Percentiles rank a stretch among this genome's conserved stretches.
Conservation (phyloP, 257 asterid genomes). For the Lantana camara region DNA sequence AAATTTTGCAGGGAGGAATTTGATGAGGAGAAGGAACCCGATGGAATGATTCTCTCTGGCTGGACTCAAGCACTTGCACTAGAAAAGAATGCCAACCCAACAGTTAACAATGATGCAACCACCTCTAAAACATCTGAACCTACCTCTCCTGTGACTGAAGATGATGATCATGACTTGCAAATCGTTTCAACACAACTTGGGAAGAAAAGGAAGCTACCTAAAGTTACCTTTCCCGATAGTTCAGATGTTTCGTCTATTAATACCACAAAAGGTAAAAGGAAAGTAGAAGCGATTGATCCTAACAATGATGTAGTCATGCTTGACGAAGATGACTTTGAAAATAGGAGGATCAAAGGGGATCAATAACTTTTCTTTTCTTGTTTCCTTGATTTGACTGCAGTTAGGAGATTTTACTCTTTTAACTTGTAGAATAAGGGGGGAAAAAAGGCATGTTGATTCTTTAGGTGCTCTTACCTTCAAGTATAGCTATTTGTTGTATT, state of each 20-base stretch:
- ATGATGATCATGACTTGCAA: constrained; percentile 54
- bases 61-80: constrained; percentile 63
- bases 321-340: constrained; percentile 41
- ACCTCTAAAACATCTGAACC: constrained; percentile 54
- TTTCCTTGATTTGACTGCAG: constrained; percentile 14
- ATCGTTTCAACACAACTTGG: constrained; percentile 47
- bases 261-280: constrained; percentile 37
- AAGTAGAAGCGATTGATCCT: constrained; percentile 40
- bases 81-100: constrained; percentile 46
- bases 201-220: constrained; percentile 69
- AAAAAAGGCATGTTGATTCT: constrained; percentile 45
- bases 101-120: constrained; percentile 64
- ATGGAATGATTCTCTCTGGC: constrained; percentile 83
- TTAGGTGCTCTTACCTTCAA: constrained; percentile 44
- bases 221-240: constrained; percentile 27
- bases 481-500: background rate
- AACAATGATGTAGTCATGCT: constrained; percentile 43
- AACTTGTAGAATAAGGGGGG: constrained; percentile 48
- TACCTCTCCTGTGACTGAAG: constrained; percentile 40
- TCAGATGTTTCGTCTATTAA: constrained; percentile 26
- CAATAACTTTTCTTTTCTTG: constrained; percentile 27
- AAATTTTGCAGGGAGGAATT: constrained; percentile 71
- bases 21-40: constrained; percentile 96
- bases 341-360: constrained; percentile 53
- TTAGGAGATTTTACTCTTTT: constrained; percentile 27